These are phyloP conservation scores for Backusella parvicylindrica DNA, from an alignment of 192 early-diverging fungal genomes.

Conservation along the genomic window DNA sequence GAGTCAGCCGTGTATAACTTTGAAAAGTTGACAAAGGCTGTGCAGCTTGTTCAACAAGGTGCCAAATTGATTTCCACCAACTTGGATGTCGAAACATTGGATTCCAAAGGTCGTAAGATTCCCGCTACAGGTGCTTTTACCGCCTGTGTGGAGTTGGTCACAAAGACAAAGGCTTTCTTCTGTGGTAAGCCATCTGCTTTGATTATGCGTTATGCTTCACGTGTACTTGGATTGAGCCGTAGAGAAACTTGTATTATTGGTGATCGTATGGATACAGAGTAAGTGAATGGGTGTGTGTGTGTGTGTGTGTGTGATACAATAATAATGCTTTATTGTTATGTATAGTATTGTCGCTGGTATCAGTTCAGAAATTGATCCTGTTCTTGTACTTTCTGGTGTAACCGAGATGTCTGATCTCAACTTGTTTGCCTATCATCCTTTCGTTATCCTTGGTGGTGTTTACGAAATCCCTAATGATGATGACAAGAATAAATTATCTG, in stretches of 20 bases:
- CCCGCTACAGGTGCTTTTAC: slow-evolving; percentile 56
- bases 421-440: slow-evolving; percentile 50
- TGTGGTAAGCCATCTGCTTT: slow-evolving; percentile 54
- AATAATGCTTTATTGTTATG: not conserved
- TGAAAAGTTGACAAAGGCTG: slow-evolving; percentile 51
- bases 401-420: slow-evolving; percentile 40
- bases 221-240: slow-evolving; percentile 44
- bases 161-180: slow-evolving; percentile 55
- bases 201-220: slow-evolving; percentile 57
- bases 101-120: slow-evolving; percentile 40
- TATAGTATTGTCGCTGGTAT: slow-evolving; percentile 50
- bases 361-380: slow-evolving; percentile 52
- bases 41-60: slow-evolving; percentile 47
- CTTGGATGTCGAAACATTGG: slow-evolving; percentile 50
- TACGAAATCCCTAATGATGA: slow-evolving; percentile 32
- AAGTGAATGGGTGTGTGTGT: not conserved
- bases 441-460: slow-evolving; percentile 49
- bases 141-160: slow-evolving; percentile 51
- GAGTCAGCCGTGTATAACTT: slow-evolving; percentile 49
- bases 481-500: slow-evolving; percentile 13
- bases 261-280: slow-evolving; percentile 64
- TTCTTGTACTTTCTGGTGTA: slow-evolving; percentile 54
- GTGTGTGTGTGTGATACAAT: not conserved
- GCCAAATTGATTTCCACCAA: slow-evolving; percentile 62
- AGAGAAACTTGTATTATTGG: slow-evolving; percentile 61